A percentile compares a stretch with the other conserved stretches of the same genome.
Evolutionary conservation across 306 rosid species (phyloP).

Genomic region (Vigna angularis): DNA sequence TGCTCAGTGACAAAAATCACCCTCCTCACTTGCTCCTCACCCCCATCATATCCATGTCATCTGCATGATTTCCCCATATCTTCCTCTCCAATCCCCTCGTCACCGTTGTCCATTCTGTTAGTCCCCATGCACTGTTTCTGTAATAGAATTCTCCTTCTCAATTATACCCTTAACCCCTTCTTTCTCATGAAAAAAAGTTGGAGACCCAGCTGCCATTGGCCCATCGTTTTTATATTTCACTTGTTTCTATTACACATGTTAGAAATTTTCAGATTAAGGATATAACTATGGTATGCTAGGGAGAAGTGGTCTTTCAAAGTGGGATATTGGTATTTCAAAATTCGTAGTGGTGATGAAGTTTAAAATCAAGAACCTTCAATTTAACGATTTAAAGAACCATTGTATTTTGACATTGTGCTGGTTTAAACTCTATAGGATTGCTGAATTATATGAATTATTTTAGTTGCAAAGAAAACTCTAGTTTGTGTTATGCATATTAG

Average conservation of each 20-base stretch:
- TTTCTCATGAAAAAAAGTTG: background rate
- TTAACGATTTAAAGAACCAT: background rate
- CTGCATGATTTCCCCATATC: background rate
- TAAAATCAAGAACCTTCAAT: conserved; percentile 5
- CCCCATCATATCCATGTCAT: background rate
- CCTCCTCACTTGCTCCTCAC: background rate
- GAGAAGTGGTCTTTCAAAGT: conserved; percentile 2
- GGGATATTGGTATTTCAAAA: background rate
- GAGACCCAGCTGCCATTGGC: background rate
- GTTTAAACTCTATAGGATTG: background rate
- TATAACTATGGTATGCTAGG: background rate
- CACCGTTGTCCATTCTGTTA: background rate
- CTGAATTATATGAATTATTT: background rate
- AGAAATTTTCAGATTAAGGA: background rate
- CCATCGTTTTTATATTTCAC: background rate
- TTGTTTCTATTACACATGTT: background rate
- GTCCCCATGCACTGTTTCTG: background rate
- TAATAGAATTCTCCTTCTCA: background rate
- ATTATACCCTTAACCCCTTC: background rate
- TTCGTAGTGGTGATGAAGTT: conserved; percentile 16
- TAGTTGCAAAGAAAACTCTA: background rate
- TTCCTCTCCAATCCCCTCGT: background rate
- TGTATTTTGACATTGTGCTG: background rate
- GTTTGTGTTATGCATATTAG: conserved; percentile 17
- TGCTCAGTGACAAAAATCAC: background rate